Percentiles rank a stretch among this genome's conserved stretches.
Conservation (phyloP, 164 flowering plant genomes). For the Stephania cephalantha region DNA sequence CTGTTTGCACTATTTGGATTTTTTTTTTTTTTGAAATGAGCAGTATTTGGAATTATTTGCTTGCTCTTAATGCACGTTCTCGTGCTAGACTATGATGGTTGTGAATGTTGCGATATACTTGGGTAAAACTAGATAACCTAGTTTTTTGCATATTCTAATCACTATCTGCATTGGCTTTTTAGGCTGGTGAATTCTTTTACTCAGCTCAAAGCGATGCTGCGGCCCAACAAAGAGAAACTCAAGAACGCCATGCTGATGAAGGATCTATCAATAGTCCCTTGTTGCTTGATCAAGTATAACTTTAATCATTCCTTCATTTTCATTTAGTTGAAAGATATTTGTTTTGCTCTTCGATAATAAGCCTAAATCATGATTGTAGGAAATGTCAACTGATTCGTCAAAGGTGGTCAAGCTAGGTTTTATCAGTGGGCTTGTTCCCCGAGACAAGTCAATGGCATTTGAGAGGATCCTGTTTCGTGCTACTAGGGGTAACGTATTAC, state of each 20-base stretch:
- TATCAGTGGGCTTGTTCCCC: conserved; percentile 82
- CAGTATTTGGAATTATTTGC: neutral
- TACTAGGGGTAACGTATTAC: conserved; percentile 87
- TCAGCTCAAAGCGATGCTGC: conserved; percentile 64
- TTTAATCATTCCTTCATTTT: conserved; percentile 2
- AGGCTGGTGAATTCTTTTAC: conserved; percentile 89
- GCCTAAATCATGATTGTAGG: conserved; percentile 34
- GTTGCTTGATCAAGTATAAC: conserved; percentile 58
- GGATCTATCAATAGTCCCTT: conserved; percentile 72
- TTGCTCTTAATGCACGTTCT: neutral
- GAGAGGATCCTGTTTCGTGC: conserved; percentile 98
- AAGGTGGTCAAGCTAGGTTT: conserved; percentile 90
- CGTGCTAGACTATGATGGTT: neutral
- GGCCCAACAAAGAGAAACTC: conserved; percentile 69
- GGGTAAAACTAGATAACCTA: neutral
- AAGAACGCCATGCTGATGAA: conserved; percentile 39
- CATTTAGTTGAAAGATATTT: too few relatives aligned
- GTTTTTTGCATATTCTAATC: neutral
- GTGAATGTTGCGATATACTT: neutral
- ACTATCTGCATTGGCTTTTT: conserved; percentile 9
- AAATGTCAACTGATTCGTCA: conserved; percentile 53
- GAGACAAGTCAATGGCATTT: conserved; percentile 84
- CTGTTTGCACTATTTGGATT: neutral
- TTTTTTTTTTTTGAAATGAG: neutral
- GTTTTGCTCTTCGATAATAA: conserved; percentile 1